Base-by-base conservation (phyloP, 495 filamentous ascomycete species). In the Penicillium malachiteum region DNA sequence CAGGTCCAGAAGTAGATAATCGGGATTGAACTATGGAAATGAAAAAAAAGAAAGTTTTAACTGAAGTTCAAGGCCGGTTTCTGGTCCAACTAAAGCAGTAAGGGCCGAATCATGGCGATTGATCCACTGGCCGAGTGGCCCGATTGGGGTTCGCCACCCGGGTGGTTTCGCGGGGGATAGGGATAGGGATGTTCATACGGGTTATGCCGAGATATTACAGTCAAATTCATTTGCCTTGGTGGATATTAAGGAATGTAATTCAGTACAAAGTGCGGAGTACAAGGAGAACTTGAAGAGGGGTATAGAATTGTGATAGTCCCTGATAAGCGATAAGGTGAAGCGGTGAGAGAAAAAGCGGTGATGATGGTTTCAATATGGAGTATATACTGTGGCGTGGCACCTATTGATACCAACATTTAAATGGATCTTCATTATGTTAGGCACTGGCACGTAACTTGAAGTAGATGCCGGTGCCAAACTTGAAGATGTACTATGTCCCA, bases 121-220 rank as follows among this genome's bases (percentile, higher is more conserved):
- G 57, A 60, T 52, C 57, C 57, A 52, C 57, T 48, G 21, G 56
- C 48, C 35, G 41, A 31, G 26, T 17, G 49, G 42, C 55, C 55
- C 48, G 55, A 57, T 54, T 37, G 48, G 16, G 51, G 56, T 62
- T 65, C 50, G 55, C 59, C 55, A 56, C 50, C 47, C 9, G 48
- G 47, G 16, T 43, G 18, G 50, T 62, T 62, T 65, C 62, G 62
- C 59, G 62, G 62, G 62, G 62, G 59, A 65, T 65, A 62, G 62
- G 62, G 43, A 26, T 48, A 41, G 34, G 33, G 11, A 11, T 11
- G 10, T 44, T 43, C 9, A 9, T 18, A 43, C 9, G 16, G n/a
- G 10, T 43, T 5, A 41, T n/a, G 5, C 39, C 39, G 14, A 16
- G 34, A 10, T 10, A 5, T 37, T 37, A 37, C 34, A 13, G 12